These are phyloP conservation scores for Mycena rosella DNA, from an alignment of 768 basidiomycete species.

Conservation along the genomic window DNA sequence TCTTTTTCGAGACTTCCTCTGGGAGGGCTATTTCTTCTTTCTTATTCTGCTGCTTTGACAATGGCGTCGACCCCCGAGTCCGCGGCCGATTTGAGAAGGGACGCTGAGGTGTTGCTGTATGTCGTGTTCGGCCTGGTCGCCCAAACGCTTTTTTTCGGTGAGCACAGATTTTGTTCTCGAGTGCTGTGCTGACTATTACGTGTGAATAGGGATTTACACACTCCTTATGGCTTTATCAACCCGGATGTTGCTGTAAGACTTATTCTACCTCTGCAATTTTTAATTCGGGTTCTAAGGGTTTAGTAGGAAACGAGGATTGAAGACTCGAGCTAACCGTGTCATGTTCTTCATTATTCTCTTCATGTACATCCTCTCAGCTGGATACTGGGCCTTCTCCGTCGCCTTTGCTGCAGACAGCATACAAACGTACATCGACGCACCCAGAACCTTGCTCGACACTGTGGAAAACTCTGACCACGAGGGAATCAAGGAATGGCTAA, in stretches of 20 bases:
- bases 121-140: constrained; percentile 11
- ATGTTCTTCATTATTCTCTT: constrained; percentile 25
- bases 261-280: not conserved
- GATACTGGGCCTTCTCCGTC: constrained; percentile 16
- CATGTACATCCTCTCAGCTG: constrained; percentile 22
- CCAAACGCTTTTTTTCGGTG: constrained; percentile 34
- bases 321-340: constrained; percentile 14
- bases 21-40: not conserved
- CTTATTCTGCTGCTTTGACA: not conserved
- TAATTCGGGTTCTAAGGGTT: not conserved
- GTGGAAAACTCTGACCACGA: too few relatives aligned
- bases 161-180: not conserved
- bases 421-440: not conserved
- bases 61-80: not conserved
- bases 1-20: constrained; percentile 11
- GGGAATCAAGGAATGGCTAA: constrained; percentile 24
- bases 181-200: not conserved
- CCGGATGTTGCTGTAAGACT: constrained; percentile 30
- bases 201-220: constrained; percentile 24
- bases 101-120: not conserved
- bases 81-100: not conserved
- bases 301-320: constrained; percentile 27
- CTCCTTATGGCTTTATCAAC: constrained; percentile 30
- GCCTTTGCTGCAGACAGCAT: constrained; percentile 20
- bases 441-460: not conserved